Evolutionary conservation across 495 filamentous ascomycete species (phyloP).

Genomic region (Poronia punctata): DNA sequence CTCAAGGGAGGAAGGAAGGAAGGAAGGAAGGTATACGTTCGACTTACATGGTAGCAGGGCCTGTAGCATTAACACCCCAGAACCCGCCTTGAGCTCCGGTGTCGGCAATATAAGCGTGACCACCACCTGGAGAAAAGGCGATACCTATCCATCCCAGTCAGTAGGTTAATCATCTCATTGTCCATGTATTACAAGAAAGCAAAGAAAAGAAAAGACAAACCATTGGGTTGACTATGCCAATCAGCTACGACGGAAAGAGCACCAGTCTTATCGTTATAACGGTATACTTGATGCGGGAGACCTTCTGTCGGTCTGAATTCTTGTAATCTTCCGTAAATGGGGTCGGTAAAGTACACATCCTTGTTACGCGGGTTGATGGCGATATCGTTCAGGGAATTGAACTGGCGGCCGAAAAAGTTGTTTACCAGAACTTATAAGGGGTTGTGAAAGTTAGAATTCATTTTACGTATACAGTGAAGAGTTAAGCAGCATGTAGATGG

Average conservation of each 20-base stretch:
- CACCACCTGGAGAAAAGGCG: slow-evolving; percentile 47
- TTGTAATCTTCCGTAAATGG: slow-evolving; percentile 53
- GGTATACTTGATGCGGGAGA: slow-evolving; percentile 51
- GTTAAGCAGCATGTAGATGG: too few species aligned
- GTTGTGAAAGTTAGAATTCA: too few species aligned
- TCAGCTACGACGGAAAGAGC: slow-evolving; percentile 48
- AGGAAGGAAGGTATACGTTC: neutral
- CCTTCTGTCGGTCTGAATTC: slow-evolving; percentile 47
- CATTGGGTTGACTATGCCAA: slow-evolving; percentile 50
- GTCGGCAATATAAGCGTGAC: slow-evolving; percentile 49
- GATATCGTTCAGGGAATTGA: slow-evolving; percentile 56
- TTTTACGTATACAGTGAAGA: too few species aligned
- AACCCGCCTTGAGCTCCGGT: slow-evolving; percentile 40
- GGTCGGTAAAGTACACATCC: slow-evolving; percentile 59
- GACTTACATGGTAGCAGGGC: slow-evolving; percentile 34
- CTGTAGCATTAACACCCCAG: slow-evolving; percentile 29
- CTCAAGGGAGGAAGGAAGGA: too few species aligned
- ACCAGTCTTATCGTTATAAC: slow-evolving; percentile 41
- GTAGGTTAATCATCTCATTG: neutral
- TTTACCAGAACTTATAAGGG: slow-evolving; percentile 29
- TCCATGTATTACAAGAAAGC: neutral
- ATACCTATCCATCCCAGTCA: slow-evolving; percentile 31
- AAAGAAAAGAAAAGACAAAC: slow-evolving; percentile 11
- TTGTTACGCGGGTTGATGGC: slow-evolving; percentile 44
- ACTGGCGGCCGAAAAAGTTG: slow-evolving; percentile 51